Evolutionary conservation across 2,329 filamentous ascomycete species (phyloP).

Genomic region (Onygena corvina): DNA sequence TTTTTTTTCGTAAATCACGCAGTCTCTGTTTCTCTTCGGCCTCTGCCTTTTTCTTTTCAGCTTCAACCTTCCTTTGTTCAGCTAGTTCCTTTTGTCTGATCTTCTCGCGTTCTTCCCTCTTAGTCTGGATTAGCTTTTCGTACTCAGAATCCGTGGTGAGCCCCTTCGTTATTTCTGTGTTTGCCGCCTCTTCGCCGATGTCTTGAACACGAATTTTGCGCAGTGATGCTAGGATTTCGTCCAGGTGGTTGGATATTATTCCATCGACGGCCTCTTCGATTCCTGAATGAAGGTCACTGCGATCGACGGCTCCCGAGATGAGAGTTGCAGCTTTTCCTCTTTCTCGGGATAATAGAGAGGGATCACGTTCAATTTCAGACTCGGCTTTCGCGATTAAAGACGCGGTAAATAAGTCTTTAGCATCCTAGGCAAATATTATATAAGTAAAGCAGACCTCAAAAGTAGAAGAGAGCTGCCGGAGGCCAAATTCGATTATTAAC

Average conservation of each 20-base stretch:
- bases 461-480: background rate
- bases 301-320: slow-evolving; percentile 52
- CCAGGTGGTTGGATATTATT: slow-evolving; percentile 44
- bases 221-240: slow-evolving; percentile 42
- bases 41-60: slow-evolving; percentile 35
- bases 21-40: slow-evolving; percentile 34
- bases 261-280: slow-evolving; percentile 45
- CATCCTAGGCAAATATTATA: slow-evolving; percentile 33
- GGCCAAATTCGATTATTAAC: slow-evolving; percentile 15
- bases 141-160: slow-evolving; percentile 51
- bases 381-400: slow-evolving; percentile 46
- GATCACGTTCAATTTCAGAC: slow-evolving; percentile 50
- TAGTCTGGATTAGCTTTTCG: slow-evolving; percentile 41
- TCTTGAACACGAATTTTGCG: slow-evolving; percentile 47
- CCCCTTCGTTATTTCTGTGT: slow-evolving; percentile 43
- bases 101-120: slow-evolving; percentile 41
- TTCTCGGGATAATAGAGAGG: slow-evolving; percentile 49
- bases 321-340: slow-evolving; percentile 50
- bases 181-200: slow-evolving; percentile 45
- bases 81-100: slow-evolving; percentile 39
- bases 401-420: slow-evolving; percentile 41
- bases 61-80: slow-evolving; percentile 40
- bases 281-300: slow-evolving; percentile 49
- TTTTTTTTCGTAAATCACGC: slow-evolving; percentile 34
- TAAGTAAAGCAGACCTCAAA: background rate